Base-by-base conservation (phyloP, 1,284 basidiomycete genomes). In the Hypsizygus ulmarius region DNA sequence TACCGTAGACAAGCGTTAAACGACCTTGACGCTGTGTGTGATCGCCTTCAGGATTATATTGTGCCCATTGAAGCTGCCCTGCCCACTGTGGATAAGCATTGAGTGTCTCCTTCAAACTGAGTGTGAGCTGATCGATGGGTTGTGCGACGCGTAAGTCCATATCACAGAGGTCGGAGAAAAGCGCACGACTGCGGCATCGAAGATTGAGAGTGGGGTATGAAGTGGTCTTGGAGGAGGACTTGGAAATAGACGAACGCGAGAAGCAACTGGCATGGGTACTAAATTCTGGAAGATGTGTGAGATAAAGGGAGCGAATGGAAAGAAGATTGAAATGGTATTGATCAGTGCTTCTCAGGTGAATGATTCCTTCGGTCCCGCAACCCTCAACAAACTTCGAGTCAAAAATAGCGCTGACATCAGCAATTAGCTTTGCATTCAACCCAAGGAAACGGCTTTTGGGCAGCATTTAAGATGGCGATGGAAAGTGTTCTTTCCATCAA, bases 31-130 rank as follows among this genome's bases (percentile, higher is more conserved):
- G 68, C 30, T 60, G 48, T 0, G 64, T 66, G 49, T 73, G 67
- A 21, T 48, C 53, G 7, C 51, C 47, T 0, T 14, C 11, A 8
- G 58, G 56, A 21, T 64, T 55, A 52, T 64, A 66, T 5, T 53
- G 43, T 5, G 56, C 53, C 56, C 64, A 66, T 3, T 61, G 62
- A 16, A 74, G 58, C 36, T 67, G 68, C 0, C 71, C 72, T 1
- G 64, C 54, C 62, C 67, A 72, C 34, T 72, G 69, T 1, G 72
- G 69, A 51, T 74, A 74, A 1, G 55, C 52, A 38, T 59, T 51
- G 34, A 73, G 56, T 3, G 65, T 65, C 11, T 39, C 36, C n/a
- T 47, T 45, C 5, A 73, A 58, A 6, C 69, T 67, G 6, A 7
- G 3, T 1, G 45, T 27, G 16, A 72, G 61, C 2, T 41, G 15